A percentile compares a stretch with the other conserved stretches of the same genome.
These are phyloP conservation scores for Neohortaea acidophila DNA, from an alignment of 495 filamentous ascomycete genomes.

Conservation along the genomic window DNA sequence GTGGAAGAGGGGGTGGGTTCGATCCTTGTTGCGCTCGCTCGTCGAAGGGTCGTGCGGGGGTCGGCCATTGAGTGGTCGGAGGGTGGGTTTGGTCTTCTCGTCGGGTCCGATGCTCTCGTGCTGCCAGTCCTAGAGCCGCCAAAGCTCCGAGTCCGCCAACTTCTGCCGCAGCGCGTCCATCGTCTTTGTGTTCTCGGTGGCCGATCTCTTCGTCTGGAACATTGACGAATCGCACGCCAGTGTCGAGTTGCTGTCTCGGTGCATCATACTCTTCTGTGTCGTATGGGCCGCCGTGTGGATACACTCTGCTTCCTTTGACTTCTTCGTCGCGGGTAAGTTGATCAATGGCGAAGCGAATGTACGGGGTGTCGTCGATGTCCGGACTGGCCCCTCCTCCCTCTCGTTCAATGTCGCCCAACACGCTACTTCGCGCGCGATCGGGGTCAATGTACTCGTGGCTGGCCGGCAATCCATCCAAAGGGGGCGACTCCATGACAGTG, in stretches of 20 bases:
- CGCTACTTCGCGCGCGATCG: slow-evolving; percentile 4
- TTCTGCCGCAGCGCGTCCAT: neutral
- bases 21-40: neutral
- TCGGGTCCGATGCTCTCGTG: neutral
- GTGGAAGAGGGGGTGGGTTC: slow-evolving; percentile 8
- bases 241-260: neutral
- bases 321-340: slow-evolving; percentile 55
- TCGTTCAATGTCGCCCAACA: slow-evolving; percentile 20
- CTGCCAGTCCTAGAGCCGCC: neutral
- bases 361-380: slow-evolving; percentile 50
- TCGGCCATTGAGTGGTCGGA: neutral
- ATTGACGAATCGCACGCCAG: neutral
- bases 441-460: slow-evolving; percentile 5
- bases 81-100: neutral
- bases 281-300: neutral
- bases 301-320: slow-evolving; percentile 19
- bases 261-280: too few species aligned
- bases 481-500: slow-evolving; percentile 13
- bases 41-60: neutral
- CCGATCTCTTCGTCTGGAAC: neutral
- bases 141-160: neutral
- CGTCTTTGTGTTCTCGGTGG: too few species aligned
- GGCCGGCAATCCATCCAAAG: neutral
- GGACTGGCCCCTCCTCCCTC: slow-evolving; percentile 41
- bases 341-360: slow-evolving; percentile 57